A percentile compares a stretch with the other conserved stretches of the same genome.
phyloP scores from a whole-genome alignment of 2,329 filamentous ascomycete species.

The Dichotomopilus funicola region DNA sequence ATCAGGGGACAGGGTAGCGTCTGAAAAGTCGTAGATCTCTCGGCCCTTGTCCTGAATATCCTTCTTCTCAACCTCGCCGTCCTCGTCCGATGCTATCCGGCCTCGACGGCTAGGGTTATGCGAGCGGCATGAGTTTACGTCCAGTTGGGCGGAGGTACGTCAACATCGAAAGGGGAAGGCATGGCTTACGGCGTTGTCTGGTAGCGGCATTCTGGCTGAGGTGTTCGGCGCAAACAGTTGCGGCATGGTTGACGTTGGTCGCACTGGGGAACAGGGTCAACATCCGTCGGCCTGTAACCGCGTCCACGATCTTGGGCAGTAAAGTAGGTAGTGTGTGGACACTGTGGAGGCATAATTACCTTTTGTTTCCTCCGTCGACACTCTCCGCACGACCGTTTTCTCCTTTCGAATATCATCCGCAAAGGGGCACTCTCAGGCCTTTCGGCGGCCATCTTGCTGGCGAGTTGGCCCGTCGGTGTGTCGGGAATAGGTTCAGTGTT shows the following conservation, averaged over 20 bases:
- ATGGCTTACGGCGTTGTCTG: conserved; percentile 10
- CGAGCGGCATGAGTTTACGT: no score
- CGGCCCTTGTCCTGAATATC: no score
- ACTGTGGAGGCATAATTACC: neutral
- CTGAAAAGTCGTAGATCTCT: no score
- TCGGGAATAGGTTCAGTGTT: neutral
- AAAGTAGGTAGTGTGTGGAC: no score
- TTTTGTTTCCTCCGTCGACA: conserved; percentile 20
- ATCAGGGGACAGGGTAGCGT: no score
- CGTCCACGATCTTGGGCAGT: no score
- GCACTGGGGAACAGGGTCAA: conserved; percentile 6
- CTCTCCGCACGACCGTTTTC: conserved; percentile 16
- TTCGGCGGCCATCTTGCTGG: conserved; percentile 4
- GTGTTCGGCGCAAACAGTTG: conserved; percentile 15
- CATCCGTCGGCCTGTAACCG: neutral
- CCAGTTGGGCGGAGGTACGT: no score
- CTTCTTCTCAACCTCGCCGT: no score
- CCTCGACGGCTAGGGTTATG: no score
- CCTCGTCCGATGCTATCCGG: no score
- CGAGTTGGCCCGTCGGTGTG: no score
- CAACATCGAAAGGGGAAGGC: no score
- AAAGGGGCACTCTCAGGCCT: neutral
- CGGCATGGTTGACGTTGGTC: conserved; percentile 17
- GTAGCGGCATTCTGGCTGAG: conserved; percentile 13
- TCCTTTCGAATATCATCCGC: conserved; percentile 8